Percentiles rank a stretch among this genome's conserved stretches.
Evolutionary conservation across 2,329 filamentous ascomycete genomes (phyloP).

Genomic region (Rhynchosporium secalis): DNA sequence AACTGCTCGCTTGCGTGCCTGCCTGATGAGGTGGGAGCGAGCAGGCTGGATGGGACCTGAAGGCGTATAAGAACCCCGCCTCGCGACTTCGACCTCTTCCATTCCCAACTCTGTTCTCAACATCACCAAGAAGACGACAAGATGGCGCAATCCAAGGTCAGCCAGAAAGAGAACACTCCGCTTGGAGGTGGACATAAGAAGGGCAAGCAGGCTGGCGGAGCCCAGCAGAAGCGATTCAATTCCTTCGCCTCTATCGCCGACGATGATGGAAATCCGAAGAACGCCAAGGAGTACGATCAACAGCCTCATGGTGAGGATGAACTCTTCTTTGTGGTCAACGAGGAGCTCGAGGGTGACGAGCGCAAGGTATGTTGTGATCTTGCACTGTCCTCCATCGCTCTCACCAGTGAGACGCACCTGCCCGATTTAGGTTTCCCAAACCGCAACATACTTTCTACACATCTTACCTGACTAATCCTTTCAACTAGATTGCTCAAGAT

Average conservation of each 20-base stretch:
- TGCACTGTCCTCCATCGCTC: background rate
- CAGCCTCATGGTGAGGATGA: slow-evolving; percentile 3
- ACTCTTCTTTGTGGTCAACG: slow-evolving; percentile 15
- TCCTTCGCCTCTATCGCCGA: slow-evolving; percentile 8
- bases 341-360: slow-evolving; percentile 4
- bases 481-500: slow-evolving; percentile 2
- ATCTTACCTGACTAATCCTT: background rate
- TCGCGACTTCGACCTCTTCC: background rate
- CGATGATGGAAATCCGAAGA: slow-evolving; percentile 15
- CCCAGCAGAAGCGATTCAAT: background rate
- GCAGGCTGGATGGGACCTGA: no score
- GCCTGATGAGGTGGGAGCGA: no score
- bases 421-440: background rate
- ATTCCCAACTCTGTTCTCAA: background rate
- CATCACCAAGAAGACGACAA: background rate
- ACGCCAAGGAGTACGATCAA: slow-evolving; percentile 13
- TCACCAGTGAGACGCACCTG: background rate
- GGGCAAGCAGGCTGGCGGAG: background rate
- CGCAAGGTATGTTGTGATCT: slow-evolving; percentile 1
- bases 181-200: background rate
- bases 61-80: no score
- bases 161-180: background rate
- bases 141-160: background rate
- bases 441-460: background rate
- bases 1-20: no score